Evolutionary conservation across 129 eudicot genomes (phyloP).

Genomic region (Logfia minima): DNA sequence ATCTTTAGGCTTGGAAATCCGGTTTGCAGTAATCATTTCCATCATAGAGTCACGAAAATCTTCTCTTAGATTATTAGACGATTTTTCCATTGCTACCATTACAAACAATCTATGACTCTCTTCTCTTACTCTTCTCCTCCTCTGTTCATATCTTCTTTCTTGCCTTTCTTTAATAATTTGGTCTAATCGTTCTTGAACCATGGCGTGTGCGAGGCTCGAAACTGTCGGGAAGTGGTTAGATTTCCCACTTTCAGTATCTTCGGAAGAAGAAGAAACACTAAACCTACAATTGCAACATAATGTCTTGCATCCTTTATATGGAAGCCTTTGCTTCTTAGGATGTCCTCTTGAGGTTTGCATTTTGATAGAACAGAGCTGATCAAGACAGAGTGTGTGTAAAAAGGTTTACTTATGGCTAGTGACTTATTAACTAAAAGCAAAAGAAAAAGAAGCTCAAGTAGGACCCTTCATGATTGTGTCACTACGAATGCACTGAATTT

Average conservation of each 20-base stretch:
- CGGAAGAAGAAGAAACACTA: slow-evolving; percentile 72
- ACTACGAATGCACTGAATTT: slow-evolving; percentile 30
- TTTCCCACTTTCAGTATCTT: slow-evolving; percentile 47
- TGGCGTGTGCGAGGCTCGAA: slow-evolving; percentile 72
- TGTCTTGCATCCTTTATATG: slow-evolving; percentile 58
- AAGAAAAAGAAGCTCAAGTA: slow-evolving; percentile 41
- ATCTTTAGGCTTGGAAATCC: slow-evolving; percentile 62
- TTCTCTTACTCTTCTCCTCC: slow-evolving; percentile 38
- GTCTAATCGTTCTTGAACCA: slow-evolving; percentile 83
- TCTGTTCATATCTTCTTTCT: slow-evolving; percentile 46
- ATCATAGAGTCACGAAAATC: slow-evolving; percentile 81
- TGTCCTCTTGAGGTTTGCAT: slow-evolving; percentile 59
- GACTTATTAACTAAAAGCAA: slow-evolving; percentile 34
- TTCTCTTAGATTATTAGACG: slow-evolving; percentile 65
- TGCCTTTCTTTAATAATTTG: slow-evolving; percentile 62
- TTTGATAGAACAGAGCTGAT: slow-evolving; percentile 32
- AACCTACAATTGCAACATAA: slow-evolving; percentile 80
- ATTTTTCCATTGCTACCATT: slow-evolving; percentile 85
- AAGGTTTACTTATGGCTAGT: slow-evolving; percentile 49
- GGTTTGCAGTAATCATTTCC: slow-evolving; percentile 64
- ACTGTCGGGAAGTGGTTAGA: slow-evolving; percentile 45
- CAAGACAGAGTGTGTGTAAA: slow-evolving; percentile 38
- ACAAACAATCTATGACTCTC: slow-evolving; percentile 51
- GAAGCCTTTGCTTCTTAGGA: slow-evolving; percentile 56
- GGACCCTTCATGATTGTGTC: slow-evolving; percentile 67